Conservation (phyloP, 352 stramenopile genomes). For the Globisporangium takayamanum region DNA sequence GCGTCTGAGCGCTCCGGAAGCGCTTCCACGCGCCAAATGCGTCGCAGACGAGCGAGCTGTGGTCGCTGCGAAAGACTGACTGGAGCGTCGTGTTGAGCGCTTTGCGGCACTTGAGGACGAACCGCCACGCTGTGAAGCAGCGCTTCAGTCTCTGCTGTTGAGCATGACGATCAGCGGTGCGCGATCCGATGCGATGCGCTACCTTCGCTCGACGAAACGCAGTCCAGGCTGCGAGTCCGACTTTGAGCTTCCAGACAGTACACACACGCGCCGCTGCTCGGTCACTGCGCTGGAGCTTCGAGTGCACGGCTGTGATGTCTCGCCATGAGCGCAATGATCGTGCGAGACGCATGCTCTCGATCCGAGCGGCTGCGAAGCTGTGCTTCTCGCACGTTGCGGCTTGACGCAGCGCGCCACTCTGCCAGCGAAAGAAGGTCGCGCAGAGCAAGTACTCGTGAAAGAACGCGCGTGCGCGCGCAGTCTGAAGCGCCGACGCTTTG, state of each 20-base stretch:
- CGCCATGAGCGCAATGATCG: slow-evolving; percentile 4
- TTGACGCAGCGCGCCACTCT: slow-evolving; percentile 8
- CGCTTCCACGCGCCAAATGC: slow-evolving; percentile 9
- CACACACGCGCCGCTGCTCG: neutral
- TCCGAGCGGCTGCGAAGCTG: neutral
- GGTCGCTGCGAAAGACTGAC: slow-evolving; percentile 10
- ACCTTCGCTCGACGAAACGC: neutral
- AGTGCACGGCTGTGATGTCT: neutral
- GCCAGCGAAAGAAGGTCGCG: slow-evolving; percentile 24
- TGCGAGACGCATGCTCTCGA: neutral
- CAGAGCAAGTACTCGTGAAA: slow-evolving; percentile 24
- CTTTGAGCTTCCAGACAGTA: slow-evolving; percentile 4
- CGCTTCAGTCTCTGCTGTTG: neutral
- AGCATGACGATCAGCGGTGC: neutral
- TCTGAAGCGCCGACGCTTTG: neutral
- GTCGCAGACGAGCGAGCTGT: slow-evolving; percentile 5
- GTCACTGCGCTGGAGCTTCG: neutral
- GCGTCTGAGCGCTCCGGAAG: slow-evolving; percentile 12
- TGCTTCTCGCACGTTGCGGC: slow-evolving; percentile 5
- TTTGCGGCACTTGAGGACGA: neutral
- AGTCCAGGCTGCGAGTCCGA: slow-evolving; percentile 1
- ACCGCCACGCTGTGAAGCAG: slow-evolving; percentile 1
- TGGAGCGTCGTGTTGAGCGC: slow-evolving; percentile 9
- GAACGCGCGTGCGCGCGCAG: slow-evolving; percentile 16
- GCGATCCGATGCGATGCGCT: neutral